Conservation (phyloP, 2,329 filamentous ascomycete genomes). For the Colletotrichum ledebouriae region DNA sequence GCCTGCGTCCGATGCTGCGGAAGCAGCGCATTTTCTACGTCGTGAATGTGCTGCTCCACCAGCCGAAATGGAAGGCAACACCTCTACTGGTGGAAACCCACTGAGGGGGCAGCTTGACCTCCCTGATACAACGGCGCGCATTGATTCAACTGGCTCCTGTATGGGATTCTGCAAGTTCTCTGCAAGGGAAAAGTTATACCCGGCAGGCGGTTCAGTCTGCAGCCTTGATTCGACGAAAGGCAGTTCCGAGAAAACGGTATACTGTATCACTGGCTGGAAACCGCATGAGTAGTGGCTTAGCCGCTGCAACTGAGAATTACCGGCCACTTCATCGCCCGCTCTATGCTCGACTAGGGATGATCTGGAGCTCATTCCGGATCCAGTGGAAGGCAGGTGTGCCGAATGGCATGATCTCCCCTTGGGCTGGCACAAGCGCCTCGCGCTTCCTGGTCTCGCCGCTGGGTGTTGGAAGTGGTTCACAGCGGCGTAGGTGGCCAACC, state of each 20-base stretch:
- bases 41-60: conserved; percentile 6
- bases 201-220: conserved; percentile 37
- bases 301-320: conserved; percentile 42
- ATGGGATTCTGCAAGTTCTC: conserved; percentile 23
- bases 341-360: conserved; percentile 32
- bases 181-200: conserved; percentile 38
- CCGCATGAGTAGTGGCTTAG: conserved; percentile 40
- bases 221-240: conserved; percentile 33
- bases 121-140: conserved; percentile 14
- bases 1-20: conserved; percentile 28
- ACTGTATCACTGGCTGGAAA: conserved; percentile 32
- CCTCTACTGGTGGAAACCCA: conserved; percentile 38
- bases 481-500: conserved; percentile 15
- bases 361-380: conserved; percentile 35
- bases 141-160: conserved; percentile 19
- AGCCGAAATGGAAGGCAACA: background rate
- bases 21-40: conserved; percentile 11
- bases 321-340: conserved; percentile 34
- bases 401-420: conserved; percentile 32
- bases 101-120: conserved; percentile 4
- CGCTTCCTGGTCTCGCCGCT: conserved; percentile 29
- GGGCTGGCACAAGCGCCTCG: conserved; percentile 35
- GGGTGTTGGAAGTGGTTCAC: conserved; percentile 11
- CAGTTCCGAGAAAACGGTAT: conserved; percentile 33
- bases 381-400: conserved; percentile 28